A percentile compares a stretch with the other conserved stretches of the same genome.
Evolutionary conservation across 306 rosid genomes (phyloP).

Genomic region (Amphicarpaea edgeworthii): DNA sequence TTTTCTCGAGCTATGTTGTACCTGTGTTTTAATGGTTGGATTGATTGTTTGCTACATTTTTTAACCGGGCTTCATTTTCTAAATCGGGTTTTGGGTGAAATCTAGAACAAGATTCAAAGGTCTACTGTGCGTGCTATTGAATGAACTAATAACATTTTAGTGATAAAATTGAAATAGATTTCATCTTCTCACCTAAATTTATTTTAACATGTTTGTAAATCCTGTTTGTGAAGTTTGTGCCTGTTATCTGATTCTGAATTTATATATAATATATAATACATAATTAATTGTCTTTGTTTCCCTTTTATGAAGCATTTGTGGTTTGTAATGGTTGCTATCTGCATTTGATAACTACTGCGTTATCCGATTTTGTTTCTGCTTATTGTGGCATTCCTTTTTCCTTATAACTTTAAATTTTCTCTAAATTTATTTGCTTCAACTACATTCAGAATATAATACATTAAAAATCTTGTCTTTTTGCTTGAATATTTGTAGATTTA

Average conservation of each 20-base stretch:
- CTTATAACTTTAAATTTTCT: not conserved
- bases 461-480: not conserved
- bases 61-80: not conserved
- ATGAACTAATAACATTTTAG: not conserved
- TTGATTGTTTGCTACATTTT: constrained; percentile 13
- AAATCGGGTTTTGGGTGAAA: constrained; percentile 1
- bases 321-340: not conserved
- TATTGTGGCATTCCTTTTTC: not conserved
- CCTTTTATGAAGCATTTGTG: not conserved
- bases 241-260: not conserved
- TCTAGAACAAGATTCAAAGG: not conserved
- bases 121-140: not conserved
- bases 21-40: constrained; percentile 5
- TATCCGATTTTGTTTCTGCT: not conserved
- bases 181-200: not conserved
- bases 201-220: not conserved
- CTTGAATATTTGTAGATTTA: not conserved
- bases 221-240: not conserved
- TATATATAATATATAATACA: not conserved
- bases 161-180: not conserved
- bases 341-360: not conserved
- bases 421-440: not conserved
- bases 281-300: not conserved
- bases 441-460: not conserved
- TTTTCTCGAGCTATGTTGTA: not conserved